Evolutionary conservation across 2,329 filamentous ascomycete species (phyloP), one percentile per base, ranked within the genome.

Genomic region (Polytolypa hystricis): DNA sequence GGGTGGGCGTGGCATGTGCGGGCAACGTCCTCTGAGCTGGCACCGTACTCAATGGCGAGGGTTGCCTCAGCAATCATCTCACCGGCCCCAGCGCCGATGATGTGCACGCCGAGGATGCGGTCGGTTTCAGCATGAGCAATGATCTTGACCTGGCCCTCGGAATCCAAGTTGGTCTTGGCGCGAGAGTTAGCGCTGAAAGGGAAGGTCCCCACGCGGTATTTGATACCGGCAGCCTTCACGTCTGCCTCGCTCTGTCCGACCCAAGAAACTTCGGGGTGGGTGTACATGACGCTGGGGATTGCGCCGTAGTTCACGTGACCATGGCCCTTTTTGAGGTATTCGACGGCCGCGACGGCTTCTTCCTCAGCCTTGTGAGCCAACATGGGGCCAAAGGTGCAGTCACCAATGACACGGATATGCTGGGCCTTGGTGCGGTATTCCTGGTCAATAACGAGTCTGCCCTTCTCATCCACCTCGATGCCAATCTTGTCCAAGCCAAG

Each of bases 11-110:
- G 91, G 66, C 84, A 91, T 47, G 91, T 96, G 57, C 91, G 77
- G 43, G 81, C 86, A 57, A 94, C 84, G 63, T 95, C 91, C 69
- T 98, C 91, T 53, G 79, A 87, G 47, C 83, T 91, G 19, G 91
- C 91, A 47, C 91, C 91, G 57, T 98, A 98, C 70, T 98, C 91
- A 34, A 98, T 71, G 39, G 91, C 91, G 55, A 98, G 71, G 9
- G 87, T 91, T 47, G 82, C 91, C 70, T 98, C 91, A 2, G 91
- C 91, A 68, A 98, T 95, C 91, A 98, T 96, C 73, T 98, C 91
- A 55, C 91, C 91, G 29, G 91, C 91, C 61, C 91, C 91, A 52
- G 91, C 74, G 42, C 91, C 91, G 52, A 98, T 81, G 63, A 98
- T 96, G 73, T 98, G 91, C 47, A 94, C 81, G 48, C 91, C 91